These are phyloP conservation scores for Pseudogymnoascus sp. DNA, from an alignment of 2,329 filamentous ascomycete species.

Conservation along the genomic window DNA sequence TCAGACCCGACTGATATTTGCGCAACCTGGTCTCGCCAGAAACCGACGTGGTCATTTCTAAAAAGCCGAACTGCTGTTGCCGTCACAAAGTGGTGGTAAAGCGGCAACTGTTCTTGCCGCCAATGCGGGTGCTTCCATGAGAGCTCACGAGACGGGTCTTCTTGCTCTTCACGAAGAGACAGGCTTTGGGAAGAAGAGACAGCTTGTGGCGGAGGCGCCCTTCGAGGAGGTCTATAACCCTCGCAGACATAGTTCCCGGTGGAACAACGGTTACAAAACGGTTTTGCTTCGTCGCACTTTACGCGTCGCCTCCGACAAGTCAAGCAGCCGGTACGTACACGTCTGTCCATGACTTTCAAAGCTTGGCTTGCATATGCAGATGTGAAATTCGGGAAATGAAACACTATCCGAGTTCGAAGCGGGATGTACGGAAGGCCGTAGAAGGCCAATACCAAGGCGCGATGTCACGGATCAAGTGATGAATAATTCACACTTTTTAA, in stretches of 20 bases:
- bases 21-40: slow-evolving; percentile 20
- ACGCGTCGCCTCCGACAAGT: slow-evolving; percentile 18
- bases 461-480: not conserved
- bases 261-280: slow-evolving; percentile 16
- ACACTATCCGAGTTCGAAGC: not conserved
- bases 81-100: slow-evolving; percentile 22
- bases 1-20: slow-evolving; percentile 18
- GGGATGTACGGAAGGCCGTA: not conserved
- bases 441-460: not conserved
- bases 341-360: not conserved
- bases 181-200: not conserved
- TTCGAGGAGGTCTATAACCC: not conserved
- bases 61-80: slow-evolving; percentile 16
- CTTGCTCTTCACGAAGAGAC: not conserved
- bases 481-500: not conserved
- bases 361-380: not conserved
- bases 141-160: not conserved
- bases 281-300: slow-evolving; percentile 19
- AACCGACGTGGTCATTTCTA: slow-evolving; percentile 16
- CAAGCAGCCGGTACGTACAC: slow-evolving; percentile 18
- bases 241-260: slow-evolving; percentile 13
- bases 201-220: not conserved
- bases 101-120: slow-evolving; percentile 17
- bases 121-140: slow-evolving; percentile 10
- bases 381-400: not conserved